Conservation (phyloP, 176 grass and related monocot genomes). For the barley (Hordeum vulgare) region MorexV3_pseudomolecules_assembly NC_058521.1:419168040-419168539, state of each 20-base stretch:
- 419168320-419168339: not conserved
- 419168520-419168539: too few relatives aligned
- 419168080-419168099: conserved; percentile 13
- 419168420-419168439: not conserved
- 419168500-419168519: too few relatives aligned
- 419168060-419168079: not conserved
- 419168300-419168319: not conserved
- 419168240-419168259: not conserved
- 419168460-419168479: not conserved
- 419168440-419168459: not conserved
- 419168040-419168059: not conserved
- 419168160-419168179: too few relatives aligned
- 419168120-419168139: not conserved
- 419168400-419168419: not conserved
- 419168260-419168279: not conserved
- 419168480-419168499: too few relatives aligned
- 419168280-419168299: not conserved
- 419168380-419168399: not conserved
- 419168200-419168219: not conserved
- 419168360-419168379: conserved; percentile 8
- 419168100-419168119: conserved; percentile 16
- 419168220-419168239: not conserved
- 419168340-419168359: conserved; percentile 10
- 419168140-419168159: not conserved
- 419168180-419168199: not conserved